Base-by-base conservation (phyloP, 2,329 filamentous ascomycete genomes). In the Colletotrichum cordylinicola region DNA sequence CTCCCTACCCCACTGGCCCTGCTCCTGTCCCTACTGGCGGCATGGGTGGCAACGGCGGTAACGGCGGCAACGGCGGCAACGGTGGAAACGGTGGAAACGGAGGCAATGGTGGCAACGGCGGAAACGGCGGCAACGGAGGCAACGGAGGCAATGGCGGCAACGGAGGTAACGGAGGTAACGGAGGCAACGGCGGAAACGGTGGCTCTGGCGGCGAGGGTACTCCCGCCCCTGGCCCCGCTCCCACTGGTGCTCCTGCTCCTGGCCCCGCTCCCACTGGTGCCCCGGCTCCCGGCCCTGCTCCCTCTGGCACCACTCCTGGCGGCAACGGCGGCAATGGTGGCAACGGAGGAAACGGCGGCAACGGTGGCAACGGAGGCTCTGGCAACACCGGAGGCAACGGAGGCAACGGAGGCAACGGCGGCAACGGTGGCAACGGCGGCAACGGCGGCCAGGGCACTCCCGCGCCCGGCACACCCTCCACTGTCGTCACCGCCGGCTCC, bases 401-500 rank as follows among this genome's bases (percentile, higher is more conserved):
- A 7, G 31, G 27, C 15, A 43, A 43, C n/a, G 37, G 24, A 31
- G 60, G 56, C 56, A 33, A 55, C 56, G 33, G 33, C 37, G 55
- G 39, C 21, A 31, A 31, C 21, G 66, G 31, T 8, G 31, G 27
- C 15, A 43, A 43, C n/a, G 37, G 24, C 31, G 60, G 56, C 56
- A 33, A 55, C 56, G 33, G 33, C 37, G 55, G 43, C 8, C 13
- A 33, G 31, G 43, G 43, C 13, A 52, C 27, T 12, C 58, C 37
- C 6, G 16, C 31, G 18, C 48, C 37, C 8, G 58, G 31, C 68
- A 71, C 2, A 1, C n/a, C 62, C 24, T 5, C 55, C 37, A 12
- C 7, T 37, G 75, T 77, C 13, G 70, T 74, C 6, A 56, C 60
- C 13, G 77, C 75, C 24, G 77, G 77, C 31, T 65, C 77, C 72